Evolutionary conservation across 352 stramenopile species (phyloP), one percentile per base, ranked within the genome.

Genomic region (Phytophthora aleatoria): DNA sequence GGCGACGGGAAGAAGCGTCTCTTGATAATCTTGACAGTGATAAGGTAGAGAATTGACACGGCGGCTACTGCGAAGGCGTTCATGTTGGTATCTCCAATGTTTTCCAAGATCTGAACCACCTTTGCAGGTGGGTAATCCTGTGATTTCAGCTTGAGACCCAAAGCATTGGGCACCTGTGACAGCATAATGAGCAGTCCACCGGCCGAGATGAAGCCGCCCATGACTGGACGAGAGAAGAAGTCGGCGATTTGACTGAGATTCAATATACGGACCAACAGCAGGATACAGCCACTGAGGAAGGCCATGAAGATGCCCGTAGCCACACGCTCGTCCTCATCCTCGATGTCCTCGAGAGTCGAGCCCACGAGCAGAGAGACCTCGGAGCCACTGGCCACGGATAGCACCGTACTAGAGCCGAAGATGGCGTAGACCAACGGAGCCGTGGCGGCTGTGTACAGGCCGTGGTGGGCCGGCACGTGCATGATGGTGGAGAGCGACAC

Each of bases 181-280:
- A 67, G 33, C 59, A 67, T 67, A 33, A 67, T 67, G 16, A 67
- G 43, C 12, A 67, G 33, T 0, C 58, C 58, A 24, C 58, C 58
- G 8, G 58, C 58, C 27, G 58, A 67, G 35, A 66, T 66, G 42
- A 67, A 60, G 41, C 58, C 58, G 26, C 58, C 50, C 49, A 67
- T 66, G 30, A 67, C 59, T 35, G 59, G 50, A 38, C 59, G 59
- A 2, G 50, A 67, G 35, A 67, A 67, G 28, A 67, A 67, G 44
- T 67, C 59, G 26, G 59, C 59, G 12, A 67, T 56, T 30, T 61
- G 59, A 39, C 59, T 67, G 26, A 67, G 50, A 15, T 57, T 56
- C 8, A 61, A 24, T 10, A 67, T 45, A 27, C 59, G 50, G 4
- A 67, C 31, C 2, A 67, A 12, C 3, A 67, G 43, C 16, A 67